A percentile compares a stretch with the other conserved stretches of the same genome.
These are phyloP conservation scores for Metroxylon sagu DNA, from an alignment of 176 grass and related monocot species.

Conservation along the genomic window DNA sequence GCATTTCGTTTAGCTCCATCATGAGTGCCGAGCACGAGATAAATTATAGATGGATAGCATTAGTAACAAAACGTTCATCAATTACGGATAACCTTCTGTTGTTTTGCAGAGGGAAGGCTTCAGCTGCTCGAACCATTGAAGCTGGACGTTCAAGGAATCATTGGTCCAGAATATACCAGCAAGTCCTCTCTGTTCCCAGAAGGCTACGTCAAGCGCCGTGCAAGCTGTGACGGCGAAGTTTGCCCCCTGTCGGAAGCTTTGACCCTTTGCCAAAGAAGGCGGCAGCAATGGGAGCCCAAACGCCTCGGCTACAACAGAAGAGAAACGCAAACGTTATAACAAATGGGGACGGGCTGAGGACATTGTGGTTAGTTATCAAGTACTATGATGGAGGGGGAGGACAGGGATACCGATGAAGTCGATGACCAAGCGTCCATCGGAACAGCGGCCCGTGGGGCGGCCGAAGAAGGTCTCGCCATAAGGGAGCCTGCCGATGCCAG, in stretches of 20 bases:
- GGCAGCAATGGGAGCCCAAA: conserved; percentile 34
- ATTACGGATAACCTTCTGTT: background rate
- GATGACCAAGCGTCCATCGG: conserved; percentile 58
- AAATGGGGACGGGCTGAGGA: background rate
- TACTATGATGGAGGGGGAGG: no score
- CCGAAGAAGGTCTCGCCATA: background rate
- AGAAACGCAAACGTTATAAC: background rate
- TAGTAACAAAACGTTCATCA: background rate
- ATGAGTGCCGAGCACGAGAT: background rate
- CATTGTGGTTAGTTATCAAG: no score
- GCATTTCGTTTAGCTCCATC: background rate
- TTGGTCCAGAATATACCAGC: conserved; percentile 36
- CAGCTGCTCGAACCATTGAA: conserved; percentile 32
- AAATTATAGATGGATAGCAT: background rate
- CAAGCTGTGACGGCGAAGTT: conserved; percentile 60
- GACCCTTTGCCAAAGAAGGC: conserved; percentile 22
- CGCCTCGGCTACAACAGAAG: conserved; percentile 33
- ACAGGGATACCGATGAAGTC: conserved; percentile 48
- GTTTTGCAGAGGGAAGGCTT: conserved; percentile 19
- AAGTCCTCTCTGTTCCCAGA: conserved; percentile 22
- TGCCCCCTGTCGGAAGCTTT: conserved; percentile 24
- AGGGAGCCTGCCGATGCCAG: no score
- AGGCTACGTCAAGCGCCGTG: conserved; percentile 42
- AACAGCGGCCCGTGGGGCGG: conserved; percentile 44
- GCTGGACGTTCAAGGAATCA: conserved; percentile 49